These are phyloP conservation scores for Tetrahymena borealis DNA, from an alignment of 73 alveolate genomes.

Conservation along the genomic window DNA sequence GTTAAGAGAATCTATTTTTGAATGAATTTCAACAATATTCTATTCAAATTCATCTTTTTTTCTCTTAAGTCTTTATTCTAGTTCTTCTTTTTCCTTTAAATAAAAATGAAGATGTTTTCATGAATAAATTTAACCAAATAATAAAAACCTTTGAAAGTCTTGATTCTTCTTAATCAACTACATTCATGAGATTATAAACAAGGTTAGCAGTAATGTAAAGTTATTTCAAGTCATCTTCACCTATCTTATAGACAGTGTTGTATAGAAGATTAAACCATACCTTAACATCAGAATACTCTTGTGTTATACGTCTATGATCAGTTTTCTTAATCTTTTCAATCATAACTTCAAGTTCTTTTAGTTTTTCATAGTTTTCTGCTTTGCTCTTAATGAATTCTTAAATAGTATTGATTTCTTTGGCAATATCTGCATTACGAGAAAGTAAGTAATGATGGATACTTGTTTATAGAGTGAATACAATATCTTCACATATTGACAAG, in stretches of 20 bases:
- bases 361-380: conserved; percentile 62
- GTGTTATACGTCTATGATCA: conserved; percentile 36
- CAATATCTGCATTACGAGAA: conserved; percentile 39
- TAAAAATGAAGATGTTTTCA: background rate
- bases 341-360: conserved; percentile 64
- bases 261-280: conserved; percentile 77
- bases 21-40: conserved; percentile 37
- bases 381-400: conserved; percentile 47
- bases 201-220: conserved; percentile 17
- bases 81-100: conserved; percentile 38
- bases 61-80: conserved; percentile 29
- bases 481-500: conserved; percentile 60
- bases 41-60: conserved; percentile 27
- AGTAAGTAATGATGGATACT: conserved; percentile 47
- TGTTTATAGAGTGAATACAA: conserved; percentile 46
- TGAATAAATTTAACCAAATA: background rate
- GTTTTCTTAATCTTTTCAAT: conserved; percentile 60
- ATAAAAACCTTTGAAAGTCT: conserved; percentile 5
- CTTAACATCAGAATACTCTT: conserved; percentile 58
- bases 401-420: conserved; percentile 45
- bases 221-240: conserved; percentile 39
- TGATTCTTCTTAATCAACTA: conserved; percentile 36
- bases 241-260: conserved; percentile 24
- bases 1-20: background rate
- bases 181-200: conserved; percentile 25